Evolutionary conservation across 2,329 filamentous ascomycete species (phyloP).

Genomic region (Plectosphaerella sp.): DNA sequence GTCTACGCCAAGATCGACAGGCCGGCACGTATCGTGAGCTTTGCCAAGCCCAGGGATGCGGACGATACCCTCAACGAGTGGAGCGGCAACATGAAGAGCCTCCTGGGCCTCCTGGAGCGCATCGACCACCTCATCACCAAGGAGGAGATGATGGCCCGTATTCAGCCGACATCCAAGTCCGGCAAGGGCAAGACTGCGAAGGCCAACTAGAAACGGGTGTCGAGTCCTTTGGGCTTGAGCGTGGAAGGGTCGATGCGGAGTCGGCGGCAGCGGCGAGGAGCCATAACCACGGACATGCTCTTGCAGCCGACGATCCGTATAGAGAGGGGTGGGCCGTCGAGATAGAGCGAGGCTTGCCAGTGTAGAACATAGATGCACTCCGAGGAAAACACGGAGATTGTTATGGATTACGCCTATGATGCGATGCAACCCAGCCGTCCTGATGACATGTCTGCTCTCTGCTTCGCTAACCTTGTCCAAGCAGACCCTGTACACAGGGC

Average conservation of each 20-base stretch:
- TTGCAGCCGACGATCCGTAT: background rate
- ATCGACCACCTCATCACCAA: slow-evolving; percentile 99
- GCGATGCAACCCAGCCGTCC: background rate
- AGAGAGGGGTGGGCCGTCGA: background rate
- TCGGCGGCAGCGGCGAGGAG: background rate
- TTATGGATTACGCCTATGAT: slow-evolving; percentile 3
- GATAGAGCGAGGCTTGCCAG: background rate
- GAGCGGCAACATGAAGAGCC: slow-evolving; percentile 96
- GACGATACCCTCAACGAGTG: slow-evolving; percentile 98
- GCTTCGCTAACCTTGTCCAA: no score
- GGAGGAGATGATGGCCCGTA: slow-evolving; percentile 99
- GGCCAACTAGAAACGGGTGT: slow-evolving; percentile 21
- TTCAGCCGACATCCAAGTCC: slow-evolving; percentile 56
- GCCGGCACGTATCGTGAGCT: slow-evolving; percentile 86
- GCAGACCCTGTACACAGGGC: no score
- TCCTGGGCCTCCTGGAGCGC: slow-evolving; percentile 78
- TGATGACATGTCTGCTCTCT: no score
- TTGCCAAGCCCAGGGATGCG: slow-evolving; percentile 89
- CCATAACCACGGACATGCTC: background rate
- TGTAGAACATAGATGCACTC: background rate
- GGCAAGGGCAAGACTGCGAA: slow-evolving; percentile 32
- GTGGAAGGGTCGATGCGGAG: background rate
- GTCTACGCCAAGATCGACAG: slow-evolving; percentile 97
- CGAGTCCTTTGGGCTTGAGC: background rate
- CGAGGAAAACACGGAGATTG: background rate